Base-by-base conservation (phyloP, 106 monocot species). In the Allium cepa region DNA sequence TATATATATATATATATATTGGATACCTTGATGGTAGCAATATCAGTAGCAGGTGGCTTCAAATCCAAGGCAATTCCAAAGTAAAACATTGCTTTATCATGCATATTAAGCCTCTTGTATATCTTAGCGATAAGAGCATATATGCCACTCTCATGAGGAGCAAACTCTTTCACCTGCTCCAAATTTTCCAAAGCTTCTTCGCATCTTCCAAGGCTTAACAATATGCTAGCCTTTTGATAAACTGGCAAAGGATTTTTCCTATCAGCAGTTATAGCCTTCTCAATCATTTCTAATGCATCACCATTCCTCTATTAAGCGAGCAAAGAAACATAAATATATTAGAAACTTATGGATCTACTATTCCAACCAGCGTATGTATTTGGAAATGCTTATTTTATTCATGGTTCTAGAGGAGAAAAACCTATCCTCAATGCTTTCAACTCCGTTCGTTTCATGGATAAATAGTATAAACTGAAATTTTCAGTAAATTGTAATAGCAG, bases 61-160 rank as follows among this genome's bases (percentile, higher is more conserved):
- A 93, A 71, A 75, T 93, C 97, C 73, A 99, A 79, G 56, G 97
- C 97, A 75, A 83, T 68, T 8, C 97, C 97, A 79, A 84, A 99
- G 69, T 87, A 90, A 55, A 90, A 93, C 89, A 99, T 90, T 56
- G 97, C 92, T 69, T 85, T 89, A 26, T 90, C 92, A 66, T 80
- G 87, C 80, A 77, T 79, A 62, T 99, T 92, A 47, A 76, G 72
- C 28, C 82, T 78, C 72, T 99, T 92, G 71, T 99, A 99, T 17
- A 92, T 87, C 80, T 77, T 92, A 14, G 89, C 97, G 84, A 99
- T 90, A 53, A 93, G 66, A 15, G 93, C 92, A 81, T 90, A 99
- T 18, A 99, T 57, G 68, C 90, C 85, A 57, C 93, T 90, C 72
- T 99, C 99, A 66, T 79, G 79, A 18, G 93, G 99, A 50, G 79